Percentiles rank a stretch among this genome's conserved stretches.
These are phyloP conservation scores for Penicillium hordei DNA, from an alignment of 2,329 filamentous ascomycete species.

Conservation along the genomic window DNA sequence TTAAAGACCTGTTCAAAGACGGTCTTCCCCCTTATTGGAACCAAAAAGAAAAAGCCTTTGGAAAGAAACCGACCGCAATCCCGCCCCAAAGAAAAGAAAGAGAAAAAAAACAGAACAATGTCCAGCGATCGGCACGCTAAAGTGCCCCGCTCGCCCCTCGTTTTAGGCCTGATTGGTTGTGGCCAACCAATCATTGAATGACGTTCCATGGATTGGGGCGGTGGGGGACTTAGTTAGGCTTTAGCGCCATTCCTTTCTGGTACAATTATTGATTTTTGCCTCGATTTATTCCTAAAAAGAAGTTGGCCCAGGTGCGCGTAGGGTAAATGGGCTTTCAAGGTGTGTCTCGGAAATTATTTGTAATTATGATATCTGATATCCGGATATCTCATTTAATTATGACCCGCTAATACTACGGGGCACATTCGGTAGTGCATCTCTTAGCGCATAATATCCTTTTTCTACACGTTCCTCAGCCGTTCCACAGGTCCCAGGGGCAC, in stretches of 20 bases:
- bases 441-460: slow-evolving; percentile 8
- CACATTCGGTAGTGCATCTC: slow-evolving; percentile 7
- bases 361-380: not conserved
- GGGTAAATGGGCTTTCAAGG: not conserved
- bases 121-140: slow-evolving; percentile 10
- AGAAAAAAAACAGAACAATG: slow-evolving; percentile 5
- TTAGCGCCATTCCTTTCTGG: slow-evolving; percentile 1
- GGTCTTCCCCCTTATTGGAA: not conserved
- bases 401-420: slow-evolving; percentile 5
- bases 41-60: not conserved
- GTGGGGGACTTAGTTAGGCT: slow-evolving; percentile 1
- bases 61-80: not conserved
- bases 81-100: not conserved
- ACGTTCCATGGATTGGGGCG: slow-evolving; percentile 2
- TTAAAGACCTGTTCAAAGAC: not conserved
- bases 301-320: not conserved
- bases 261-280: slow-evolving; percentile 1
- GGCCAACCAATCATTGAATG: slow-evolving; percentile 1
- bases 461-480: slow-evolving; percentile 11
- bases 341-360: not conserved
- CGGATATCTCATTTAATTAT: not conserved
- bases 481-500: slow-evolving; percentile 8
- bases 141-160: slow-evolving; percentile 3
- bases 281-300: not conserved
- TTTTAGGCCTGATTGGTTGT: slow-evolving; percentile 7